Evolutionary conservation across 768 basidiomycete species (phyloP).

Genomic region (Mycena crocata): DNA sequence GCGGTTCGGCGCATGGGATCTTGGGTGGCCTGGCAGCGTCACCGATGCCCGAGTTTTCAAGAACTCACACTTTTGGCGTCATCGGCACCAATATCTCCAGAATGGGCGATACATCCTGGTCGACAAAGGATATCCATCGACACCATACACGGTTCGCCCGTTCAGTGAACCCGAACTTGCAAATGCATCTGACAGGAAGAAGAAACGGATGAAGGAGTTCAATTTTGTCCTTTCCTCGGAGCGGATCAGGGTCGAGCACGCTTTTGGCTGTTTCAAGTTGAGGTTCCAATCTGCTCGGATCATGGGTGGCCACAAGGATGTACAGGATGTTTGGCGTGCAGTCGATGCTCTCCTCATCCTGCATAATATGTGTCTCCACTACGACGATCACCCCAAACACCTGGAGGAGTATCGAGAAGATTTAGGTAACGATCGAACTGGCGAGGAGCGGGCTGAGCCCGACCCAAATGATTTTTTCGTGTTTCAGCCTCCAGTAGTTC

Average conservation of each 20-base stretch:
- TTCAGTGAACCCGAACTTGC: conserved; percentile 15
- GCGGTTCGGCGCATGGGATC: conserved; percentile 13
- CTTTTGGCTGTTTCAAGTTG: conserved; percentile 18
- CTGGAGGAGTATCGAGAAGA: conserved; percentile 13
- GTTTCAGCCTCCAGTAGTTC: conserved; percentile 12
- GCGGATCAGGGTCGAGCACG: conserved; percentile 10
- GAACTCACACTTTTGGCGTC: conserved; percentile 11
- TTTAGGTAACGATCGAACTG: conserved; percentile 8
- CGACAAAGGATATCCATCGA: conserved; percentile 15
- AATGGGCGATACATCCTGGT: conserved; percentile 14
- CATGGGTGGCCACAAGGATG: conserved; percentile 16
- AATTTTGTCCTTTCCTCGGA: conserved; percentile 16
- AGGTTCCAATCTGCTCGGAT: conserved; percentile 16
- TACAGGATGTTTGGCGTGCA: conserved; percentile 18
- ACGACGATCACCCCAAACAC: conserved; percentile 13
- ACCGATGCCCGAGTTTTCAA: conserved; percentile 13
- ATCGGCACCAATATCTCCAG: conserved; percentile 12
- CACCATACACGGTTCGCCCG: conserved; percentile 16
- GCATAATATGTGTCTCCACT: conserved; percentile 15
- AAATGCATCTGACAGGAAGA: neutral
- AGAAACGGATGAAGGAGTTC: conserved; percentile 7
- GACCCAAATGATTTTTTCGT: conserved; percentile 2
- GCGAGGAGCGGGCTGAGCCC: conserved; percentile 8
- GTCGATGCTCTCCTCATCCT: conserved; percentile 14
- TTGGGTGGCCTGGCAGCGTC: conserved; percentile 11